Evolutionary conservation across 345 rosid genomes (phyloP).

Genomic region (Hibiscus trionum): DNA sequence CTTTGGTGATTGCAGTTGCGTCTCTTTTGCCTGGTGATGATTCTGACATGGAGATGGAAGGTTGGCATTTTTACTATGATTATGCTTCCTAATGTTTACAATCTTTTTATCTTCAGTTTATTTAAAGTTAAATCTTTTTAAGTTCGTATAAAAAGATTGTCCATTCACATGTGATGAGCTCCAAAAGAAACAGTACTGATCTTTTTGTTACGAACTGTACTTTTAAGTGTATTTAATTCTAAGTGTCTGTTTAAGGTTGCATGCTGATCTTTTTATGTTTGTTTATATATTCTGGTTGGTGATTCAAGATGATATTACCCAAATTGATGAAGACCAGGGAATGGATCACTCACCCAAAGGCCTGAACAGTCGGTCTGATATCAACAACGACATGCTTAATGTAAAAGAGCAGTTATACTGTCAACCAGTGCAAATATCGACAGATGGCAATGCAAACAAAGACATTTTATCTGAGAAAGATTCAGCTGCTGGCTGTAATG

Average conservation of each 20-base stretch:
- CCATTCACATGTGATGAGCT: background rate
- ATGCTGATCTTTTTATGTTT: background rate
- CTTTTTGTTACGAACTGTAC: background rate
- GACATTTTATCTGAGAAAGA: slow-evolving; percentile 10
- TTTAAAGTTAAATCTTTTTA: background rate
- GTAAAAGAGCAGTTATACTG: slow-evolving; percentile 18
- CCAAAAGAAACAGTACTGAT: background rate
- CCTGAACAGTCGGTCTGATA: slow-evolving; percentile 17
- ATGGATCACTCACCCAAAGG: slow-evolving; percentile 19
- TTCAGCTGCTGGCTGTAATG: slow-evolving; percentile 3
- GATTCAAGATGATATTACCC: slow-evolving; percentile 65
- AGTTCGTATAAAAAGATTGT: background rate
- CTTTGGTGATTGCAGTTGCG: slow-evolving; percentile 11
- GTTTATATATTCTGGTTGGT: background rate
- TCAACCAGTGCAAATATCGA: slow-evolving; percentile 8
- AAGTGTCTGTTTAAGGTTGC: background rate
- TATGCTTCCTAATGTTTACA: slow-evolving; percentile 7
- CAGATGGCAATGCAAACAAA: slow-evolving; percentile 11
- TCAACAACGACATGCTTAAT: slow-evolving; percentile 11
- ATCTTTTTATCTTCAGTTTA: background rate
- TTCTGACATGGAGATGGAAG: slow-evolving; percentile 95
- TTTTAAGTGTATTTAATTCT: background rate
- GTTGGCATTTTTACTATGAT: slow-evolving; percentile 26
- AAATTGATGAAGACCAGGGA: slow-evolving; percentile 30
- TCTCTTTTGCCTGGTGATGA: slow-evolving; percentile 34